Evolutionary conservation across 129 eudicot genomes (phyloP).

Genomic region (Rutidosis leptorrhynchoides): DNA sequence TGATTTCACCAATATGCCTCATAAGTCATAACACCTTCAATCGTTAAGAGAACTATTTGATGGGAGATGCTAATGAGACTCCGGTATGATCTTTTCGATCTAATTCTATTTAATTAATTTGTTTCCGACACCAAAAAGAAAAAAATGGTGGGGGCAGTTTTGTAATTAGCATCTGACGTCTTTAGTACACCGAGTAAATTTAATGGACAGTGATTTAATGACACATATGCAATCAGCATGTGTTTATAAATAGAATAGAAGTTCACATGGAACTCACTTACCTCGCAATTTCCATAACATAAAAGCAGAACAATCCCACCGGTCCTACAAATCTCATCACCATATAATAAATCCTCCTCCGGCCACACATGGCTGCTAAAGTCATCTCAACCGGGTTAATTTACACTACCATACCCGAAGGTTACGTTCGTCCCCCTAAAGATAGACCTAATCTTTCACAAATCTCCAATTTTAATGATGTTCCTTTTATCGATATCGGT

Average conservation of each 20-base stretch:
- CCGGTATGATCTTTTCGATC: no score
- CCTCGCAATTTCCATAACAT: constrained; percentile 33
- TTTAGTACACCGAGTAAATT: no score
- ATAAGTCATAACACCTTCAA: no score
- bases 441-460: constrained; percentile 66
- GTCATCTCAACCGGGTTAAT: constrained; percentile 59
- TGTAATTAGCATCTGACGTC: neutral
- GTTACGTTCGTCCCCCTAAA: constrained; percentile 74
- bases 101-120: no score
- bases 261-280: constrained; percentile 25
- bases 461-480: constrained; percentile 49
- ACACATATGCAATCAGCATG: neutral
- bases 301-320: neutral
- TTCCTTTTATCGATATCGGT: constrained; percentile 65
- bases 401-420: constrained; percentile 46
- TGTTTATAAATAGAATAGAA: neutral
- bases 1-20: no score
- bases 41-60: no score
- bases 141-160: no score
- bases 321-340: constrained; percentile 27
- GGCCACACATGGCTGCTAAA: constrained; percentile 42
- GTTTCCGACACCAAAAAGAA: no score
- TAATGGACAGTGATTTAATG: neutral
- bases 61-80: no score
- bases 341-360: neutral